Percentiles rank a stretch among this genome's conserved stretches.
Conservation (phyloP, 495 filamentous ascomycete species). For the Staphylotrichum tortipilum region DNA sequence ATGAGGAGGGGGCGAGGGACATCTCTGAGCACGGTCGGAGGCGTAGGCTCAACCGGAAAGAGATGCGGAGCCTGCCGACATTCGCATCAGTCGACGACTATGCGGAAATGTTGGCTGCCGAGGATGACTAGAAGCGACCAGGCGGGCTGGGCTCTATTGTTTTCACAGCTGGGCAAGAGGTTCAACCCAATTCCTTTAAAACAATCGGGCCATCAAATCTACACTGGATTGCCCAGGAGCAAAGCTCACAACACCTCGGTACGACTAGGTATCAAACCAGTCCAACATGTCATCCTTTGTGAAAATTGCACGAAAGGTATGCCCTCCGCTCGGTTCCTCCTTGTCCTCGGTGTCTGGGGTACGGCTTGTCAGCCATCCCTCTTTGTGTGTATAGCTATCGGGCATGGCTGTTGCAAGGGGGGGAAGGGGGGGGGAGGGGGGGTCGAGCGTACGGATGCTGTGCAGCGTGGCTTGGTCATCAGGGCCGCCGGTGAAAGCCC, state of each 20-base stretch:
- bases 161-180: too few relatives aligned
- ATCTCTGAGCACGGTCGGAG: constrained; percentile 28
- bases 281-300: constrained; percentile 43
- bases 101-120: constrained; percentile 70
- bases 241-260: not conserved
- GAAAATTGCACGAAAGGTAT: constrained; percentile 45
- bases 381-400: too few relatives aligned
- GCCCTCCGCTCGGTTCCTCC: constrained; percentile 36
- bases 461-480: constrained; percentile 42
- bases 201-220: too few relatives aligned
- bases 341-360: constrained; percentile 14
- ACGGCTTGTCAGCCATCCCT: constrained; percentile 8
- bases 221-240: not conserved
- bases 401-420: constrained; percentile 26
- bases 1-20: constrained; percentile 17
- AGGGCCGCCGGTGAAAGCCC: constrained; percentile 41
- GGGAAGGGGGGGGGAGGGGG: not conserved
- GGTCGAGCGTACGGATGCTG: constrained; percentile 27
- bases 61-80: constrained; percentile 78
- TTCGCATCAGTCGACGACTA: constrained; percentile 94
- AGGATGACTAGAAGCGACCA: constrained; percentile 43
- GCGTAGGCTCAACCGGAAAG: constrained; percentile 60
- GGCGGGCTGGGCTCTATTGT: too few relatives aligned
- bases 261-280: constrained; percentile 47
- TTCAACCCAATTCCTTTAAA: too few relatives aligned